Conservation (phyloP, 495 filamentous ascomycete species). For the Rusavskia elegans region DNA sequence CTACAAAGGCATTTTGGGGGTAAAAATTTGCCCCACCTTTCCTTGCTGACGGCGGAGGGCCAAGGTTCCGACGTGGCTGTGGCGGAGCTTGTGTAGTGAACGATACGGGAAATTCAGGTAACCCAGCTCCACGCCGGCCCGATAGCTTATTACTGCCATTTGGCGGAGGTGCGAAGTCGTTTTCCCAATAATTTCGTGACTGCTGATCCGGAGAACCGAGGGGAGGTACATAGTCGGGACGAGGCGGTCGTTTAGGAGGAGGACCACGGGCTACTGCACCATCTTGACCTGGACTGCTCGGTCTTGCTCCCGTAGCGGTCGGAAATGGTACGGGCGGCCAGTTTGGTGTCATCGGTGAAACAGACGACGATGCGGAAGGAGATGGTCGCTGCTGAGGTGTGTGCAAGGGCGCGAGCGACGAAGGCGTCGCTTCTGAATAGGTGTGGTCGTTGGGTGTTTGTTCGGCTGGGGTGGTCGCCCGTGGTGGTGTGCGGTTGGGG, state of each 20-base stretch:
- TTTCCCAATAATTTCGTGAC: slow-evolving; percentile 20
- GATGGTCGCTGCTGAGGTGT: neutral
- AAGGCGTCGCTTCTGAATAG: slow-evolving; percentile 19
- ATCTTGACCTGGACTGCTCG: slow-evolving; percentile 20
- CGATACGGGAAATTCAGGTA: slow-evolving; percentile 31
- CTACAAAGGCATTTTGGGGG: slow-evolving; percentile 55
- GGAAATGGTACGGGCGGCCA: neutral
- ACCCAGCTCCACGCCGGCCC: slow-evolving; percentile 17
- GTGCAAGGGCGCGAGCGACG: neutral
- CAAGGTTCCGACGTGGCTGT: slow-evolving; percentile 17
- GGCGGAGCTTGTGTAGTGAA: slow-evolving; percentile 9
- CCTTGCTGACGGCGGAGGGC: slow-evolving; percentile 42
- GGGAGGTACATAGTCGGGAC: slow-evolving; percentile 42
- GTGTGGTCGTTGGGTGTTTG: slow-evolving; percentile 10
- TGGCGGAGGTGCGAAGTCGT: neutral
- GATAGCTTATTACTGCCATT: neutral
- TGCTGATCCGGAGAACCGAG: slow-evolving; percentile 25
- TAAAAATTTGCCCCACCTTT: slow-evolving; percentile 63
- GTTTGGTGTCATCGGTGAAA: neutral
- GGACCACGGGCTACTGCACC: slow-evolving; percentile 29
- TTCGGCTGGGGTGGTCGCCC: slow-evolving; percentile 16
- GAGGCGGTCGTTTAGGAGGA: slow-evolving; percentile 51
- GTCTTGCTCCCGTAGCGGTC: slow-evolving; percentile 19
- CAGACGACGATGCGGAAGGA: neutral
- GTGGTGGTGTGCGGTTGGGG: slow-evolving; percentile 12